A percentile compares a stretch with the other conserved stretches of the same genome.
Conservation (phyloP, 2,329 filamentous ascomycete species). For the Sphaceloma murrayae region DNA sequence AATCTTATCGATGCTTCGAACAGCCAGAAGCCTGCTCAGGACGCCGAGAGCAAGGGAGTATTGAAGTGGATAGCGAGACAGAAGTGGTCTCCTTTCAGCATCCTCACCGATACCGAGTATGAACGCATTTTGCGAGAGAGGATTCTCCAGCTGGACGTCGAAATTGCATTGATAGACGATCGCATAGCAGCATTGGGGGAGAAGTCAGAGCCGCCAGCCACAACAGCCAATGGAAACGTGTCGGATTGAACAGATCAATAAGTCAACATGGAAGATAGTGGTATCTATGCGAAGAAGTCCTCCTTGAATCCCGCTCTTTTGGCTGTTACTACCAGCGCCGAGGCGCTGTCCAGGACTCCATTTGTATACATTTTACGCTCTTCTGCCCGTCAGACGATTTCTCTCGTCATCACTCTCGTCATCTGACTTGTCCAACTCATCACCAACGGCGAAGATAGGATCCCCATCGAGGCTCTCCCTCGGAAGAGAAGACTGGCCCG, state of each 20-base stretch:
- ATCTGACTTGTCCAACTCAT: conserved; percentile 60
- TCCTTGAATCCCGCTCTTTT: background rate
- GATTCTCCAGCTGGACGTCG: conserved; percentile 59
- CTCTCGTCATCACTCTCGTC: conserved; percentile 48
- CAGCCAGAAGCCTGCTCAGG: conserved; percentile 1
- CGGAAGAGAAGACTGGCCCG: conserved; percentile 34
- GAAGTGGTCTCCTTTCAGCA: conserved; percentile 62
- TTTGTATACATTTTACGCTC: conserved; percentile 19
- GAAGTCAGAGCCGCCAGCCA: background rate
- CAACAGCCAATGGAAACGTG: background rate
- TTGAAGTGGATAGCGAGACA: conserved; percentile 47
- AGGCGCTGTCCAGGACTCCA: background rate
- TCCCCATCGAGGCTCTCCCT: conserved; percentile 69
- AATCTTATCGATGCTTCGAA: conserved; percentile 40
- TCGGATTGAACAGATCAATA: background rate
- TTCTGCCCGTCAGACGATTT: conserved; percentile 42
- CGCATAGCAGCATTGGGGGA: conserved; percentile 49
- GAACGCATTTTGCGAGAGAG: conserved; percentile 60
- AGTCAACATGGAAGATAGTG: background rate
- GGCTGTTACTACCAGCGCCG: background rate
- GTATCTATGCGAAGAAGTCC: conserved; percentile 10
- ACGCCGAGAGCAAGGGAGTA: conserved; percentile 33
- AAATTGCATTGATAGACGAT: conserved; percentile 71
- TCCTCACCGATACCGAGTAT: conserved; percentile 64
- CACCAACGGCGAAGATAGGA: conserved; percentile 88